Conservation (phyloP, 768 basidiomycete species). For the Trametes punicea region DNA sequence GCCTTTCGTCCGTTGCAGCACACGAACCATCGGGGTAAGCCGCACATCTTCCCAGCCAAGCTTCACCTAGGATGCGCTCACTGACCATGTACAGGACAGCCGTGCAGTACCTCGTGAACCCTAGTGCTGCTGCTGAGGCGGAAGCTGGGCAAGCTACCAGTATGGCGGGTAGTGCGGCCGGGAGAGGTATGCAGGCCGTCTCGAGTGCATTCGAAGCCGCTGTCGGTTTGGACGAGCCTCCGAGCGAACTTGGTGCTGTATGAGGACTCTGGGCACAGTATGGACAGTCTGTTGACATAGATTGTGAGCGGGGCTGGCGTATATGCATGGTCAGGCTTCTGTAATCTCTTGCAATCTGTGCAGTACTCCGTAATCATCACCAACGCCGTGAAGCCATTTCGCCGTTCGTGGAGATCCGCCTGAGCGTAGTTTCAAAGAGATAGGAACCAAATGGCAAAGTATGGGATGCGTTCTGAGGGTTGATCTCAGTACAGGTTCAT, state of each 20-base stretch:
- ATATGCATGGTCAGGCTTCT: too few species aligned
- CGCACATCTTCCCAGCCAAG: neutral
- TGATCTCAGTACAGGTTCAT: too few species aligned
- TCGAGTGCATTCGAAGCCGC: constrained; percentile 24
- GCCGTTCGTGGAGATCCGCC: too few species aligned
- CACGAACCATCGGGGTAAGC: constrained; percentile 39
- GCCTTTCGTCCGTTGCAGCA: constrained; percentile 51
- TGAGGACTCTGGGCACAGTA: too few species aligned
- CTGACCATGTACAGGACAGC: constrained; percentile 13
- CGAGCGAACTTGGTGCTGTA: constrained; percentile 20
- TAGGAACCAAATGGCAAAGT: too few species aligned
- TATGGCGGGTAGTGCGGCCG: constrained; percentile 7
- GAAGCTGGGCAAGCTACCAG: constrained; percentile 1
- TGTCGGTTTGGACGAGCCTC: constrained; percentile 29
- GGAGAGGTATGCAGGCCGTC: constrained; percentile 11
- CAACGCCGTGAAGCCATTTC: too few species aligned
- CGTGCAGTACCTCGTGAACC: constrained; percentile 26
- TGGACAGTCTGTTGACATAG: too few species aligned
- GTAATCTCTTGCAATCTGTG: too few species aligned
- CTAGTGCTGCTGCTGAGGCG: constrained; percentile 18
- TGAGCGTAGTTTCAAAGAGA: too few species aligned
- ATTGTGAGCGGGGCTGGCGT: too few species aligned
- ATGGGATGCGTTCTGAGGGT: too few species aligned
- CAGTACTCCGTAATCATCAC: too few species aligned
- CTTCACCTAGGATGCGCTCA: neutral